A percentile compares a stretch with the other conserved stretches of the same genome.
Evolutionary conservation across 192 early-diverging fungal genomes (phyloP).

Genomic region (Haplosporangium gracile): DNA sequence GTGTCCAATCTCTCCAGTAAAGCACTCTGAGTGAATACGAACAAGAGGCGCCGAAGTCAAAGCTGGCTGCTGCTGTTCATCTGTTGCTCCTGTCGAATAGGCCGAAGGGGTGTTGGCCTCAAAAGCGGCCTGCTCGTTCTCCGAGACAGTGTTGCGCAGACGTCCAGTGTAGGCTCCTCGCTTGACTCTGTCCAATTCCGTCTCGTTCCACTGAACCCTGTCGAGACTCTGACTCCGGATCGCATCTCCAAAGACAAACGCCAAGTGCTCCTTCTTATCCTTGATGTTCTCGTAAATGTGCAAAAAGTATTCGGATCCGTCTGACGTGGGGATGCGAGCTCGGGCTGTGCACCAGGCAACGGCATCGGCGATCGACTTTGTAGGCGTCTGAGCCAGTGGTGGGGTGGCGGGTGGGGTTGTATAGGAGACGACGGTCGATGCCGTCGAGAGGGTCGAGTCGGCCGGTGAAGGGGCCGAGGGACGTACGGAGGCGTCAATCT

Average conservation of each 20-base stretch:
- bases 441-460: not conserved
- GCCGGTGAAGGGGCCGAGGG: not conserved
- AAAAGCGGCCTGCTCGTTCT: conserved; percentile 8
- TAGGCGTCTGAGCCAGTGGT: conserved; percentile 13
- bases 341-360: conserved; percentile 67
- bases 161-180: conserved; percentile 82
- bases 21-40: conserved; percentile 97
- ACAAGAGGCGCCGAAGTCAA: conserved; percentile 72
- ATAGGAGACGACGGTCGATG: conserved; percentile 19
- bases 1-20: conserved; percentile 95
- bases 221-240: conserved; percentile 80
- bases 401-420: conserved; percentile 52
- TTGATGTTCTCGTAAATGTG: conserved; percentile 87
- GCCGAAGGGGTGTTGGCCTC: not conserved
- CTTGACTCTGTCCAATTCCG: conserved; percentile 80
- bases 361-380: conserved; percentile 10
- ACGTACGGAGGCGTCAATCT: conserved; percentile 1
- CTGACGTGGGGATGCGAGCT: conserved; percentile 84
- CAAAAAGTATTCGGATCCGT: conserved; percentile 82
- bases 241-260: conserved; percentile 92
- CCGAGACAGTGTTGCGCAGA: conserved; percentile 35
- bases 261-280: conserved; percentile 94
- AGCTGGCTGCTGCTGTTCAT: conserved; percentile 8
- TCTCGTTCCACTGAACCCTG: conserved; percentile 73
- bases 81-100: not conserved